Evolutionary conservation across 2,329 filamentous ascomycete genomes (phyloP).

Genomic region (Pseudogymnoascus sp.): DNA sequence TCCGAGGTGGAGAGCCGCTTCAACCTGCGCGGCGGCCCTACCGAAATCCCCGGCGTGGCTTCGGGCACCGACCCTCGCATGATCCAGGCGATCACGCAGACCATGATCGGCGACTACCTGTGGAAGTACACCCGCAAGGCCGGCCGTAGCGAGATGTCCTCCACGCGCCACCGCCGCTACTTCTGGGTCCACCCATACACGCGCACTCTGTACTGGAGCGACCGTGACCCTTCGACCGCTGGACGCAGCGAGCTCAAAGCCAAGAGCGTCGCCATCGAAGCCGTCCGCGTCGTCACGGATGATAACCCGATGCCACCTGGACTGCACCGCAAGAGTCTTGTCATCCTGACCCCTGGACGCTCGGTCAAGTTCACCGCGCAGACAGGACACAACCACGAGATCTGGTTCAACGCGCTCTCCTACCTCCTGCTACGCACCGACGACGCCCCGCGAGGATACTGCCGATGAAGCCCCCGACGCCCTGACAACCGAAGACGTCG

Average conservation of each 20-base stretch:
- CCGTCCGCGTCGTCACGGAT: conserved; percentile 84
- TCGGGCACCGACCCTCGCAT: conserved; percentile 85
- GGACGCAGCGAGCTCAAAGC: conserved; percentile 67
- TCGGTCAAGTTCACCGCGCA: conserved; percentile 90
- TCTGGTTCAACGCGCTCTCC: conserved; percentile 95
- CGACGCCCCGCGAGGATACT: conserved; percentile 47
- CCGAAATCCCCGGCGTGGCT: conserved; percentile 53
- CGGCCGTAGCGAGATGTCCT: conserved; percentile 81
- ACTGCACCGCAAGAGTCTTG: conserved; percentile 85
- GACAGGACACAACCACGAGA: conserved; percentile 91
- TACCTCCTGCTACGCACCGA: conserved; percentile 79
- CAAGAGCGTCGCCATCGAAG: conserved; percentile 93
- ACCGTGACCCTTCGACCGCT: conserved; percentile 73
- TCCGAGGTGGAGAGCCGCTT: conserved; percentile 91
- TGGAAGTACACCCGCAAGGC: conserved; percentile 99
- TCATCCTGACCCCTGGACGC: conserved; percentile 83
- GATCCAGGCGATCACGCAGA: conserved; percentile 98
- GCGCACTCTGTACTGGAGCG: conserved; percentile 92
- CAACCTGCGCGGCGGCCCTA: conserved; percentile 60
- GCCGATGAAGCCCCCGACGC: conserved; percentile 48
- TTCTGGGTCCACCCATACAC: conserved; percentile 99
- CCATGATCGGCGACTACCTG: conserved; percentile 97
- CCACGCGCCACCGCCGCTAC: conserved; percentile 85
- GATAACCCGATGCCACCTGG: conserved; percentile 94
- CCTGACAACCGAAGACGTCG: conserved; percentile 56